Evolutionary conservation across 129 eudicot species (phyloP).

Genomic region (Mikania micrantha): DNA sequence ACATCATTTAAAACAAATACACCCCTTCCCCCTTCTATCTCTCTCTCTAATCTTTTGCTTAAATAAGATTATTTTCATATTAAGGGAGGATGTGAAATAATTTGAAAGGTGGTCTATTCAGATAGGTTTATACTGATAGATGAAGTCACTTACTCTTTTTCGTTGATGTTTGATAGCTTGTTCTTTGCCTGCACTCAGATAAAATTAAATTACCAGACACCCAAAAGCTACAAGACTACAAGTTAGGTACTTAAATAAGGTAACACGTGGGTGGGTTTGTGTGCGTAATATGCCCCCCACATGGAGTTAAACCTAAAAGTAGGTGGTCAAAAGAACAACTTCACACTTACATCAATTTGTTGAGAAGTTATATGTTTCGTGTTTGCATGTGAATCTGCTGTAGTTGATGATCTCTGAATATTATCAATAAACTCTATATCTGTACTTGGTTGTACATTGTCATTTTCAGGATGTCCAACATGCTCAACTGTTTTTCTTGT

Average conservation of each 20-base stretch:
- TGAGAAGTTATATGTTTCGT: slow-evolving; percentile 1
- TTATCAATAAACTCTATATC: slow-evolving; percentile 5
- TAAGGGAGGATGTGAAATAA: not conserved
- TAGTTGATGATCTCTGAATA: slow-evolving; percentile 21
- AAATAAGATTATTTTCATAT: too few species aligned
- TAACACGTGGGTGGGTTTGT: not conserved
- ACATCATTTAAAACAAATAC: too few species aligned
- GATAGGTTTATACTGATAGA: not conserved
- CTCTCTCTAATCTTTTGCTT: too few species aligned
- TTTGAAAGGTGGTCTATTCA: not conserved
- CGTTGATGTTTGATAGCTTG: slow-evolving; percentile 47
- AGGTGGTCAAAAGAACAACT: not conserved
- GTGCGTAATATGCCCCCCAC: not conserved
- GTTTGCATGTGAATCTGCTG: slow-evolving; percentile 7
- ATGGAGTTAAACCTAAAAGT: not conserved
- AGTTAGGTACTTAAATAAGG: not conserved
- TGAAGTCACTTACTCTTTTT: slow-evolving; percentile 61
- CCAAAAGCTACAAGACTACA: not conserved
- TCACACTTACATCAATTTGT: slow-evolving; percentile 18
- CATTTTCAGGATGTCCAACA: slow-evolving; percentile 12
- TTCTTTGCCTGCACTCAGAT: slow-evolving; percentile 51
- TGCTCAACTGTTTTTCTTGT: slow-evolving; percentile 12
- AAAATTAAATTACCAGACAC: slow-evolving; percentile 4
- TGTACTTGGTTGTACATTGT: slow-evolving; percentile 2
- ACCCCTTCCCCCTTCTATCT: not conserved